Evolutionary conservation across 2,329 filamentous ascomycete genomes (phyloP), one percentile per base, ranked within the genome.

Genomic region (Trichoderma gracile): DNA sequence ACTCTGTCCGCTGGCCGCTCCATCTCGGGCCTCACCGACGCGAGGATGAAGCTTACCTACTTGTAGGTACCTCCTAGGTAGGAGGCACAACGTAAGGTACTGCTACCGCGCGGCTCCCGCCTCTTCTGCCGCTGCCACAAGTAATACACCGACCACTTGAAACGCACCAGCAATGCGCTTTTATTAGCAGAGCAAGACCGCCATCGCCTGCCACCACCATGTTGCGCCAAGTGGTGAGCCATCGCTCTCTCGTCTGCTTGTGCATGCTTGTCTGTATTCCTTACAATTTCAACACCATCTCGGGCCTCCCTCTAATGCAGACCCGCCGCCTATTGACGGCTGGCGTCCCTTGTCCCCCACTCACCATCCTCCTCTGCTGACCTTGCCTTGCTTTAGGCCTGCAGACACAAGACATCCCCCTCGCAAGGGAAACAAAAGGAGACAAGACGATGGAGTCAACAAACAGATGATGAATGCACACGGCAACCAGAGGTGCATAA

Each of bases 21-120:
- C 43, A 42, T 63, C 45, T 63, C 52, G 52, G 52, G 60, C 60
- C 52, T 63, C 60, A 63, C 60, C 60, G 52, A 63, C 43, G 33
- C 47, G 8, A 33, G 30, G 30, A 33, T 10, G 8, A 33, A 33
- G 30, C 30, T n/a, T n/a, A n/a, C n/a, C n/a, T n/a, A n/a, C n/a
- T n/a, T n/a, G n/a, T n/a, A n/a, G n/a, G n/a, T n/a, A n/a, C n/a
- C n/a, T n/a, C n/a, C n/a, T n/a, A n/a, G n/a, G n/a, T n/a, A n/a
- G n/a, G n/a, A n/a, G n/a, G n/a, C n/a, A n/a, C n/a, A n/a, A 8
- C 33, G 14, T 25, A 7, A 30, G 27, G 25, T 60, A n/a, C 57
- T 27, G 25, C 23, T 57, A 60, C 57, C 57, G 23, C 57, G 45
- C 27, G 25, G 21, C 42, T 40, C 30, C 33, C 56, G 47, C 46